Conservation (phyloP, 768 basidiomycete species). For the Psilocybe cubensis region DNA sequence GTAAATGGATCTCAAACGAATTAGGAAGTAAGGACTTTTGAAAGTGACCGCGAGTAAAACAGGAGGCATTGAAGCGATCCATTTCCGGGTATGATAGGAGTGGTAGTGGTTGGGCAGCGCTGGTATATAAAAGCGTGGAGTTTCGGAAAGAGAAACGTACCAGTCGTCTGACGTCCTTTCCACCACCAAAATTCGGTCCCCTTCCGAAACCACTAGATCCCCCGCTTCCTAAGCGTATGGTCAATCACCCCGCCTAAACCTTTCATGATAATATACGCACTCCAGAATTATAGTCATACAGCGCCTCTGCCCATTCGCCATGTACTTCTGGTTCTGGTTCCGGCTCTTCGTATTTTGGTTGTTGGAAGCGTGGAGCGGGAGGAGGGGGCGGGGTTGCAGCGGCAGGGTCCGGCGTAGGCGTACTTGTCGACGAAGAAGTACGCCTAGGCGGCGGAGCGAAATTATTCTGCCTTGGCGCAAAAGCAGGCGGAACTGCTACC, state of each 20-base stretch:
- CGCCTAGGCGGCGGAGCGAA: conserved; percentile 58
- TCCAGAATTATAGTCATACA: conserved; percentile 75
- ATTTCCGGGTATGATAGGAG: conserved; percentile 6
- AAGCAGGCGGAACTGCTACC: conserved; percentile 42
- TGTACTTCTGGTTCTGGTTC: conserved; percentile 38
- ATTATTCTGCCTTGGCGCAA: conserved; percentile 42
- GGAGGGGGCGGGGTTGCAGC: conserved; percentile 27
- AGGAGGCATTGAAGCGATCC: conserved; percentile 8
- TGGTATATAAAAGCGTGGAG: conserved; percentile 14
- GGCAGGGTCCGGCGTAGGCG: conserved; percentile 23
- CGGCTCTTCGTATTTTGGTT: conserved; percentile 30
- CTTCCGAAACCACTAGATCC: conserved; percentile 63
- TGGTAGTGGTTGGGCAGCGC: conserved; percentile 1
- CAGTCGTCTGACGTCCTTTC: conserved; percentile 78
- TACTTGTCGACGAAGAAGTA: conserved; percentile 24
- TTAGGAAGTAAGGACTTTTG: conserved; percentile 7
- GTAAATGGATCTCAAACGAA: conserved; percentile 1
- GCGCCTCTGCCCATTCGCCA: conserved; percentile 78
- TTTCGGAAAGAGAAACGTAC: conserved; percentile 43
- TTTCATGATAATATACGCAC: conserved; percentile 39
- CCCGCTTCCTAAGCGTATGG: conserved; percentile 56
- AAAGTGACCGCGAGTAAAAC: conserved; percentile 1
- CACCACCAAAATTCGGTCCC: conserved; percentile 62
- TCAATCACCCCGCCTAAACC: background rate
- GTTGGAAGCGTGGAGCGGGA: conserved; percentile 33